These are phyloP conservation scores for Teunomyces panamensis DNA, from an alignment of 805 yeast species.

Conservation along the genomic window DNA sequence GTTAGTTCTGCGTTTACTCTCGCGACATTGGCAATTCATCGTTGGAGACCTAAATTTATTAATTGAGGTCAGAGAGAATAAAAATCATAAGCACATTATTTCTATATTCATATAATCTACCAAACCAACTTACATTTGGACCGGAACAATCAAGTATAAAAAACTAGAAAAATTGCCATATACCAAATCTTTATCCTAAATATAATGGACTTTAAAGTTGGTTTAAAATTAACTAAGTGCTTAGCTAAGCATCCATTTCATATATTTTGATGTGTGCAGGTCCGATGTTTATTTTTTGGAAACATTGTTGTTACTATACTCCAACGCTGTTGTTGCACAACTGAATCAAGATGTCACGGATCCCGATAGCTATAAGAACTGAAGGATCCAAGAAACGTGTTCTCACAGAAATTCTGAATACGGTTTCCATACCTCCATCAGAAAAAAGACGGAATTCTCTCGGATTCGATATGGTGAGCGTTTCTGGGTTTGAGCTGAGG, in stretches of 20 bases:
- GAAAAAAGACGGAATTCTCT: conserved; percentile 2
- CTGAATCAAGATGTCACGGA: not conserved
- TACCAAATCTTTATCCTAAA: too few relatives aligned
- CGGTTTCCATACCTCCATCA: not conserved
- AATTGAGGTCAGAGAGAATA: not conserved
- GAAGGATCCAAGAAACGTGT: conserved; percentile 7
- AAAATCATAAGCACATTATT: too few relatives aligned
- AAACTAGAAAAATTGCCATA: too few relatives aligned
- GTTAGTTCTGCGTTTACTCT: too few relatives aligned
- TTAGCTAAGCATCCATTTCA: too few relatives aligned
- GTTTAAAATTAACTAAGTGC: too few relatives aligned
- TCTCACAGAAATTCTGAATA: conserved; percentile 7
- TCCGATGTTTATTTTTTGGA: conserved; percentile 1
- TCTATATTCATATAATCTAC: too few relatives aligned
- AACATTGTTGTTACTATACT: not conserved
- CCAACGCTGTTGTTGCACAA: not conserved
- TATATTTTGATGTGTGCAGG: not conserved
- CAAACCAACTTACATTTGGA: too few relatives aligned
- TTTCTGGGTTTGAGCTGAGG: conserved; percentile 3
- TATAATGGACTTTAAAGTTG: too few relatives aligned
- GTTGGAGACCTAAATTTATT: too few relatives aligned
- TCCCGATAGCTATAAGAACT: not conserved
- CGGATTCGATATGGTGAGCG: conserved; percentile 2
- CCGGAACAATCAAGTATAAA: too few relatives aligned
- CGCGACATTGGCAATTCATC: too few relatives aligned